Evolutionary conservation across 306 rosid genomes (phyloP).

Genomic region (Cotoneaster glaucophyllus): DNA sequence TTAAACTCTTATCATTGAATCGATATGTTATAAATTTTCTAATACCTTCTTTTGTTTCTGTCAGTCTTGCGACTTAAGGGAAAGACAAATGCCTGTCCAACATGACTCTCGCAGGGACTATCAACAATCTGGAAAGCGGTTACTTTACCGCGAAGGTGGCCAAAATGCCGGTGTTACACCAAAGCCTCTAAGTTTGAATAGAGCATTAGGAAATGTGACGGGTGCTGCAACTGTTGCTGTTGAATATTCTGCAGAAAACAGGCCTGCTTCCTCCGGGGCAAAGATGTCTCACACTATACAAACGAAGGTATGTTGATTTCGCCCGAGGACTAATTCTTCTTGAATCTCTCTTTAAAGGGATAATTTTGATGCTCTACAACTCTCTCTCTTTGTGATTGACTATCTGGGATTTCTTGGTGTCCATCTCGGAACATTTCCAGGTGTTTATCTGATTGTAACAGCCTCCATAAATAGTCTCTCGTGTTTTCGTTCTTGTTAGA

Average conservation of each 20-base stretch:
- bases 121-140: neutral
- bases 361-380: neutral
- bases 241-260: neutral
- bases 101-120: neutral
- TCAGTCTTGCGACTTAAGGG: neutral
- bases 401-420: neutral
- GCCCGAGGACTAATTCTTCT: neutral
- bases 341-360: neutral
- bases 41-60: neutral
- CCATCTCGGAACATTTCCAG: neutral
- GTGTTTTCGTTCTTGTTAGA: too few relatives aligned
- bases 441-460: neutral
- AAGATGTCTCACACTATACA: neutral
- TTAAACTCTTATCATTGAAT: neutral
- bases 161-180: neutral
- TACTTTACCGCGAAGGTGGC: neutral
- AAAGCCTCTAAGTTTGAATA: neutral
- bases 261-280: neutral
- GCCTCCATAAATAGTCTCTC: too few relatives aligned
- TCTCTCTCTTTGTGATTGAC: neutral
- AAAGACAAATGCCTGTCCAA: neutral
- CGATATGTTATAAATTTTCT: neutral
- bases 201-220: too few relatives aligned
- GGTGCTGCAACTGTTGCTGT: neutral
- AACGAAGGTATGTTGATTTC: neutral